phyloP scores from a whole-genome alignment of 2,329 filamentous ascomycete genomes.

The Arthrobotrys entomopaga region DNA sequence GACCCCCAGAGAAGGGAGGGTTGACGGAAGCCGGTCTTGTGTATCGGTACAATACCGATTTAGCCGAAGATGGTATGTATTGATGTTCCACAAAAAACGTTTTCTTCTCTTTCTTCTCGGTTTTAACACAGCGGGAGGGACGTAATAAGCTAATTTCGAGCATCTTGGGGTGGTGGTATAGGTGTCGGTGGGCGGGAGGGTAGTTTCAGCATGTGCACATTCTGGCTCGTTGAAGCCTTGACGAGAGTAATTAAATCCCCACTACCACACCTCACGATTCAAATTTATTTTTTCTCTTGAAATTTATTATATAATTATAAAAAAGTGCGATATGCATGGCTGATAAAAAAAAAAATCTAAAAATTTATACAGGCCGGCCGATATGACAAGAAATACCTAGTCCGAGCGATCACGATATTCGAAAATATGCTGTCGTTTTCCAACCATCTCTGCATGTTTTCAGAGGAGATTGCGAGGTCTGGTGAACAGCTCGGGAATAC shows the following conservation, averaged over 20 bases:
- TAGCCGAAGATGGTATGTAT: slow-evolving; percentile 73
- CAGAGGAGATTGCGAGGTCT: slow-evolving; percentile 78
- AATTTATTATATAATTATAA: too few relatives aligned
- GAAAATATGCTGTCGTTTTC: slow-evolving; percentile 81
- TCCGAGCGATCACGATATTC: slow-evolving; percentile 74
- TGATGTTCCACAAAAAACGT: slow-evolving; percentile 20
- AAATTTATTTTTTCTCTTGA: too few relatives aligned
- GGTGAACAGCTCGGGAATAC: slow-evolving; percentile 84
- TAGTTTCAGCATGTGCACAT: slow-evolving; percentile 83
- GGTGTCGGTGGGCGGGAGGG: slow-evolving; percentile 79
- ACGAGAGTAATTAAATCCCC: slow-evolving; percentile 69
- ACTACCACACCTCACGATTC: too few relatives aligned
- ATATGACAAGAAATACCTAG: slow-evolving; percentile 73
- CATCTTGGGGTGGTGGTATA: slow-evolving; percentile 60
- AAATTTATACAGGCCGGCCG: slow-evolving; percentile 33
- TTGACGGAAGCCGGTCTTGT: slow-evolving; percentile 79
- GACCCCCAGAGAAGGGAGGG: slow-evolving; percentile 78
- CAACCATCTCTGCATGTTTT: slow-evolving; percentile 82
- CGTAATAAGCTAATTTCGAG: slow-evolving; percentile 43
- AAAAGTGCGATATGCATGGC: too few relatives aligned
- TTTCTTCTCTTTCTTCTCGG: neutral
- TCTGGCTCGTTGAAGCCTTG: slow-evolving; percentile 83
- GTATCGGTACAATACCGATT: slow-evolving; percentile 76
- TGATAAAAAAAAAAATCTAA: too few relatives aligned
- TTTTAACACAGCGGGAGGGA: slow-evolving; percentile 34